Percentiles rank a stretch among this genome's conserved stretches.
phyloP scores from a whole-genome alignment of 225 moss, liverwort and hornwort genomes.

The Sphagnum tenellum region DNA sequence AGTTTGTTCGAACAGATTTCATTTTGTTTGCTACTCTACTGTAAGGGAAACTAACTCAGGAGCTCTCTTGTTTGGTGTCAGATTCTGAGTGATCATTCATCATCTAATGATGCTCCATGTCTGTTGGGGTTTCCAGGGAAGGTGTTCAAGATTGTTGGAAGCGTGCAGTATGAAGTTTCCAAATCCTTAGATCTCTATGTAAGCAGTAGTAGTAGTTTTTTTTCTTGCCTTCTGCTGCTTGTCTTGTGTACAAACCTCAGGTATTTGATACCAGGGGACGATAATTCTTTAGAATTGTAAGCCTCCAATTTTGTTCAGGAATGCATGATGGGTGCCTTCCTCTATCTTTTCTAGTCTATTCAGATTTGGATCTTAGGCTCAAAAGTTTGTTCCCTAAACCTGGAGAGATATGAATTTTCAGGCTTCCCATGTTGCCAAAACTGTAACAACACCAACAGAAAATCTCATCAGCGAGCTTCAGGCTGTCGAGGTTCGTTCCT shows the following conservation, averaged over 20 bases:
- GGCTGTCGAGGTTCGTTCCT: slow-evolving; percentile 36
- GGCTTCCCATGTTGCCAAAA: slow-evolving; percentile 65
- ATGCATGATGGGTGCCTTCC: too few species aligned
- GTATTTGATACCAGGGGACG: too few species aligned
- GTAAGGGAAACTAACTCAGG: too few species aligned
- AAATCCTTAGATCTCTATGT: slow-evolving; percentile 71
- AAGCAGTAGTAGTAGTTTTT: slow-evolving; percentile 8
- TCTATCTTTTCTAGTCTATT: too few species aligned
- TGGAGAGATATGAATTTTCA: slow-evolving; percentile 9
- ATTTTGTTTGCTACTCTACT: too few species aligned
- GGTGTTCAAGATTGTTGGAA: slow-evolving; percentile 64
- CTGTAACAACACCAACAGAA: slow-evolving; percentile 60
- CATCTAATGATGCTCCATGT: background rate
- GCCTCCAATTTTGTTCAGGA: too few species aligned
- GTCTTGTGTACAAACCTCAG: too few species aligned
- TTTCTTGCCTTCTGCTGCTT: background rate
- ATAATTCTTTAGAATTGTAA: too few species aligned
- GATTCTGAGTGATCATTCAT: too few species aligned
- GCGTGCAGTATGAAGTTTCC: slow-evolving; percentile 66
- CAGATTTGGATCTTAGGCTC: too few species aligned
- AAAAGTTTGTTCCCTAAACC: too few species aligned
- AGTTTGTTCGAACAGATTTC: too few species aligned
- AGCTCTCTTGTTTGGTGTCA: background rate
- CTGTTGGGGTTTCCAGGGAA: slow-evolving; percentile 31
- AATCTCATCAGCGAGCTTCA: slow-evolving; percentile 51